Evolutionary conservation across 148 eudicot genomes (phyloP), one percentile per base, ranked within the genome.

Genomic region (Vaccinium macrocarpon): DNA sequence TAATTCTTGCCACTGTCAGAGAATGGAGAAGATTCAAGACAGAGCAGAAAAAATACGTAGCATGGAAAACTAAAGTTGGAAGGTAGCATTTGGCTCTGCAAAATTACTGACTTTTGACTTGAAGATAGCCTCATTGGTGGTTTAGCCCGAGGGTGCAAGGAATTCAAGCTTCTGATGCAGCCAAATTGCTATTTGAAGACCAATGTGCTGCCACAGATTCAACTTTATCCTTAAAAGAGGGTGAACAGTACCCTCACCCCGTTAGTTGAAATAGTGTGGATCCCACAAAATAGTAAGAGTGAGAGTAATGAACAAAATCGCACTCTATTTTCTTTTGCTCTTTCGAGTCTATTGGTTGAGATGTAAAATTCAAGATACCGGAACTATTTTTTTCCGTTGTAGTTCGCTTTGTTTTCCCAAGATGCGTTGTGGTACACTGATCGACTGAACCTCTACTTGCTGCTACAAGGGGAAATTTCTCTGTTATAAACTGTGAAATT

Each of bases 11-110:
- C 74, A 94, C 91, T 78, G 74, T 93, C 42, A 91, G 90, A 87
- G 99, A 96, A 88, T 91, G 91, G 93, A 94, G 76, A 90, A 88
- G 99, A 77, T 94, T 91, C 90, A 96, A 90, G 87, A 92, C 83
- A 72, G 97, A 96, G 88, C 91, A 48, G 62, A 76, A 77, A 55
- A 94, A 94, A 85, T 91, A 89, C 87, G 15, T 86, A 49, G 91
- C 93, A 18, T 96, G 97, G 99, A 90, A 87, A 87, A 87, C 87
- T 73, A 84, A 82, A 82, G 83, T 57, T 84, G 83, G 68, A 23
- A 75, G 84, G 7, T 19, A 56, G 48, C 71, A 59, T 5, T 27
- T 8, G 52, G 55, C 29, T n/a, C 12, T 59, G 13, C 68, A 38
- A 61, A 21, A n/a, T 5, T 19, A 10, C 29, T 42, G 18, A 21